Evolutionary conservation across 352 stramenopile species (phyloP).

Genomic region (Lagenidium giganteum): DNA sequence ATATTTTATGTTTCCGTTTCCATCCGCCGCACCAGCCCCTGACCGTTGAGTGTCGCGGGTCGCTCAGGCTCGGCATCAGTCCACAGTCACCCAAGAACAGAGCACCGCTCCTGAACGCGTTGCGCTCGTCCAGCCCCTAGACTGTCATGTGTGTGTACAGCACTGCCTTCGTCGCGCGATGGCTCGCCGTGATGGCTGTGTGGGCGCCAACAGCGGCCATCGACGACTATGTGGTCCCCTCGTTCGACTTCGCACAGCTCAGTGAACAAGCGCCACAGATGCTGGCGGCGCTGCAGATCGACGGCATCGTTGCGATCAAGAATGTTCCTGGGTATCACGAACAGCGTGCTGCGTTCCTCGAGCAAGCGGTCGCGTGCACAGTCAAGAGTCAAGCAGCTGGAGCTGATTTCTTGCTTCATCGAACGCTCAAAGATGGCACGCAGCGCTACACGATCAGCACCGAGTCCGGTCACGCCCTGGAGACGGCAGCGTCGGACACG

Average conservation of each 20-base stretch:
- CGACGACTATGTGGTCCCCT: slow-evolving; percentile 38
- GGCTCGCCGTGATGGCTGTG: slow-evolving; percentile 8
- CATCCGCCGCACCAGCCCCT: too few relatives aligned
- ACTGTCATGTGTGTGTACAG: too few relatives aligned
- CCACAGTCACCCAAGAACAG: too few relatives aligned
- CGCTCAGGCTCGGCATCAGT: too few relatives aligned
- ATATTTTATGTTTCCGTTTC: too few relatives aligned
- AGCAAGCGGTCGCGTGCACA: slow-evolving; percentile 40
- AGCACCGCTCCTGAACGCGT: too few relatives aligned
- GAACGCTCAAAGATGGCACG: slow-evolving; percentile 57
- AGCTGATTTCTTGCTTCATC: slow-evolving; percentile 43
- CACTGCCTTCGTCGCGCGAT: too few relatives aligned
- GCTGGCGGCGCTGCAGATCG: slow-evolving; percentile 45
- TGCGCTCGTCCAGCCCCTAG: too few relatives aligned
- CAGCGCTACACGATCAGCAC: slow-evolving; percentile 71
- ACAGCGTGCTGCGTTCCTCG: slow-evolving; percentile 37
- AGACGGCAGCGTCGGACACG: slow-evolving; percentile 16
- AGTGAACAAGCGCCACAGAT: slow-evolving; percentile 21
- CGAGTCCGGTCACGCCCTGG: slow-evolving; percentile 29
- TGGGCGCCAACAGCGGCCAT: slow-evolving; percentile 15
- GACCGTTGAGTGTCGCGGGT: too few relatives aligned
- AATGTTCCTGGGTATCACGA: slow-evolving; percentile 52
- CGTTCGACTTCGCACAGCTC: slow-evolving; percentile 54
- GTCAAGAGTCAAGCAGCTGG: slow-evolving; percentile 18
- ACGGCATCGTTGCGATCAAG: slow-evolving; percentile 62